These are phyloP conservation scores for Ceratocystis eucalypticola DNA, from an alignment of 2,329 filamentous ascomycete species.

Conservation along the genomic window DNA sequence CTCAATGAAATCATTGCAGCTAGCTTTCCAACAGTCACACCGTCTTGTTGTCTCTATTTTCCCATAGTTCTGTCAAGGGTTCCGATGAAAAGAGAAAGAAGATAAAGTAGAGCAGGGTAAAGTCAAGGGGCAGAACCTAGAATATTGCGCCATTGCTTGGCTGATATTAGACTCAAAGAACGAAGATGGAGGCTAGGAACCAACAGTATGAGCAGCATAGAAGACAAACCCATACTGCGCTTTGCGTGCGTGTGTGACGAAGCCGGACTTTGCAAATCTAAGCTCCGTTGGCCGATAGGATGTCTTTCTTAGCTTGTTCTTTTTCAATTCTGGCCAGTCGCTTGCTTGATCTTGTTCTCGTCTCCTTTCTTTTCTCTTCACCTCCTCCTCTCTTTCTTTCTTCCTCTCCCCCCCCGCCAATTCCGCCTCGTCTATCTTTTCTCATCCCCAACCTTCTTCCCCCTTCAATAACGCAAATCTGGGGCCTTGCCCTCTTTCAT, in stretches of 20 bases:
- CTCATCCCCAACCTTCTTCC: neutral
- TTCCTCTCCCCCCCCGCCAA: neutral
- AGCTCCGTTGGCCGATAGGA: neutral
- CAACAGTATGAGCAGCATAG: neutral
- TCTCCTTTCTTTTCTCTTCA: neutral
- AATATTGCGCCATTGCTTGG: neutral
- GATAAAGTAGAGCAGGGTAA: too few species aligned
- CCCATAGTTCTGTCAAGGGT: neutral
- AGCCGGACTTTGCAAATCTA: neutral
- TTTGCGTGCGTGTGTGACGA: neutral
- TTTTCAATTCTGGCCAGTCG: neutral
- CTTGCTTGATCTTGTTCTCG: too few species aligned
- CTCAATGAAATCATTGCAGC: neutral
- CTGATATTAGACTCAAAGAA: neutral
- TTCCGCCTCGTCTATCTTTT: neutral
- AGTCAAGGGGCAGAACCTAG: neutral
- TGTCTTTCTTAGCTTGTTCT: neutral
- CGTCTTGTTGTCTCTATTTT: slow-evolving; percentile 1
- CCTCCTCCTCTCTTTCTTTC: neutral
- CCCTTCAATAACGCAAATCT: neutral
- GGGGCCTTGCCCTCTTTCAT: neutral
- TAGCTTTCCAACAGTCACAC: neutral
- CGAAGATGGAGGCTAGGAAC: neutral
- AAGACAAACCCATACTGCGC: neutral
- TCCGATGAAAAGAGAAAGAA: neutral